These are phyloP conservation scores for Aspergillus cejpii DNA, from an alignment of 2,329 filamentous ascomycete genomes.

Conservation along the genomic window DNA sequence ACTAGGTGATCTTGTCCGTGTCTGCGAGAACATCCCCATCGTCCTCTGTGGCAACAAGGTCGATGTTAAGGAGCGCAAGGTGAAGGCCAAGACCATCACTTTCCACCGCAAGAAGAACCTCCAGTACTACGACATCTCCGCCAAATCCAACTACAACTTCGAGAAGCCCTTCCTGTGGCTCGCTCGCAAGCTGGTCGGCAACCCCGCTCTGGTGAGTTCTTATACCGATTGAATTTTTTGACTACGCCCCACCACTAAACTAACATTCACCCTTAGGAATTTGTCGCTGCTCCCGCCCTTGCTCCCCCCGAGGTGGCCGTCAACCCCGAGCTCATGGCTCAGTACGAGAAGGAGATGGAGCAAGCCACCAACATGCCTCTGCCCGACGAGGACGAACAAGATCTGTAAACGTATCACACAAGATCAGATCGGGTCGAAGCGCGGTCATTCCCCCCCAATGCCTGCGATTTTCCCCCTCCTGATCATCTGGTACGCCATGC, in stretches of 20 bases:
- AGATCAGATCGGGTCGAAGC: constrained; percentile 7
- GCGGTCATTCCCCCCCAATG: constrained; percentile 6
- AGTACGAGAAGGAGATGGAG: constrained; percentile 86
- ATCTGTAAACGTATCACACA: constrained; percentile 37
- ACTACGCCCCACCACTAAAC: constrained; percentile 11
- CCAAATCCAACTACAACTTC: constrained; percentile 99
- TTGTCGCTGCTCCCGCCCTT: constrained; percentile 89
- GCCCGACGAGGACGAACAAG: constrained; percentile 85
- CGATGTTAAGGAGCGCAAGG: constrained; percentile 99
- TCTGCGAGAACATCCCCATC: constrained; percentile 98
- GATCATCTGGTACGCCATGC: constrained; percentile 20
- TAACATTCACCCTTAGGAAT: constrained; percentile 58
- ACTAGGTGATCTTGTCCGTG: constrained; percentile 89
- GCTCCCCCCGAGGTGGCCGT: constrained; percentile 88
- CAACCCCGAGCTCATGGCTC: constrained; percentile 70
- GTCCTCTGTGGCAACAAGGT: constrained; percentile 99
- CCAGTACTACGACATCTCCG: constrained; percentile 99
- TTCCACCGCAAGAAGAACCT: constrained; percentile 99
- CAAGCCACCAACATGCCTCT: constrained; percentile 75
- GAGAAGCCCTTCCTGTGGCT: constrained; percentile 99
- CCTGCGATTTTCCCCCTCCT: constrained; percentile 5
- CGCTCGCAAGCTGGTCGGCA: constrained; percentile 95
- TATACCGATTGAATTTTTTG: constrained; percentile 9
- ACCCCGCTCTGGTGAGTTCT: constrained; percentile 66
- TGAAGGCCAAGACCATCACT: constrained; percentile 99